Evolutionary conservation across 768 basidiomycete species (phyloP).

Genomic region (Boletus reticulatus): DNA sequence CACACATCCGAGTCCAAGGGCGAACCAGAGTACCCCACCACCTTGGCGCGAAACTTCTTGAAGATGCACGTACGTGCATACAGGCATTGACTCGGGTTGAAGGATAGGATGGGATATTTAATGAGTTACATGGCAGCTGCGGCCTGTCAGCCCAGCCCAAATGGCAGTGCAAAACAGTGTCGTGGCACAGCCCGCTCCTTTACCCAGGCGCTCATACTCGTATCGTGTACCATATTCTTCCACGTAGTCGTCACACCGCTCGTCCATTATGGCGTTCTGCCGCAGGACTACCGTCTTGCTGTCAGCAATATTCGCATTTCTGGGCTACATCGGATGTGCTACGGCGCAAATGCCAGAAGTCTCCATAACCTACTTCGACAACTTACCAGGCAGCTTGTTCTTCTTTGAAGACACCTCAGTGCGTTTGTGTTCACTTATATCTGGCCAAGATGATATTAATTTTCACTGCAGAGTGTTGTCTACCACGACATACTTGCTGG

Average conservation of each 20-base stretch:
- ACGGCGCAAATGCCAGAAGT: conserved; percentile 48
- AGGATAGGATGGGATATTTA: too few species aligned
- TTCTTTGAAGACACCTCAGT: conserved; percentile 95
- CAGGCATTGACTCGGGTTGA: too few species aligned
- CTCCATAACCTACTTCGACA: conserved; percentile 55
- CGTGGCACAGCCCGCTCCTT: conserved; percentile 17
- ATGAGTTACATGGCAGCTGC: too few species aligned
- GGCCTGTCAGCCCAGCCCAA: too few species aligned
- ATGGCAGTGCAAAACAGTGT: too few species aligned
- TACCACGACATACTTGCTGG: conserved; percentile 76
- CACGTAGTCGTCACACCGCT: conserved; percentile 11
- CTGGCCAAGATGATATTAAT: neutral
- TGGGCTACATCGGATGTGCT: conserved; percentile 20
- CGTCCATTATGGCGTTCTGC: conserved; percentile 29
- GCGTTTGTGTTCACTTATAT: conserved; percentile 30
- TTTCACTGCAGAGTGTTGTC: conserved; percentile 52
- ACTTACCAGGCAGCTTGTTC: conserved; percentile 73
- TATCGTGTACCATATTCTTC: neutral
- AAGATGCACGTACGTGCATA: too few species aligned
- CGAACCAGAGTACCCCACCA: too few species aligned
- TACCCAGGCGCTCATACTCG: neutral
- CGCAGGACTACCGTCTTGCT: conserved; percentile 26
- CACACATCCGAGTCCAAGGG: too few species aligned
- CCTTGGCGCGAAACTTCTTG: too few species aligned
- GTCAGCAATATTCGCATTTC: conserved; percentile 24